Percentiles rank a stretch among this genome's conserved stretches.
phyloP scores from a whole-genome alignment of 371 early-diverging fungal genomes.

The Nematocida homosporus region DNA sequence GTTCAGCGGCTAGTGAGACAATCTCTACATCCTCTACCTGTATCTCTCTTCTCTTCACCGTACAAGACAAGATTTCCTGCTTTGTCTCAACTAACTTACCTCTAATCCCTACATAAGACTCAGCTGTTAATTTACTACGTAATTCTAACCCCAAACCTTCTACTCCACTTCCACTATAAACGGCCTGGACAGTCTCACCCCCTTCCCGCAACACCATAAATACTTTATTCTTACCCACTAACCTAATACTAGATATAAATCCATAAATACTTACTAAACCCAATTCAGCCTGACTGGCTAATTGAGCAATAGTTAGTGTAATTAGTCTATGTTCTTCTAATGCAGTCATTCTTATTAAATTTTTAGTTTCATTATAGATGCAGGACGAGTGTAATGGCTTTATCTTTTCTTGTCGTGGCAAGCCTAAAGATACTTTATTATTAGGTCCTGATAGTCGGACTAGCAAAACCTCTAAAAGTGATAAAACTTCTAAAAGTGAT shows the following conservation, averaged over 20 bases:
- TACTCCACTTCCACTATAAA: conserved; percentile 7
- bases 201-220: conserved; percentile 65
- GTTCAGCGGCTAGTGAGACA: conserved; percentile 59
- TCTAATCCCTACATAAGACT: conserved; percentile 61
- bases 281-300: neutral
- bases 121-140: conserved; percentile 12
- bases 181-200: conserved; percentile 58
- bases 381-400: conserved; percentile 43
- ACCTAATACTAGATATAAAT: conserved; percentile 57
- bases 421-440: no score
- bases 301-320: neutral
- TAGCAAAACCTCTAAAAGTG: no score
- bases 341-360: conserved; percentile 31
- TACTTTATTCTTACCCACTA: conserved; percentile 42
- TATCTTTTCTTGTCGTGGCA: conserved; percentile 38
- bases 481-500: no score
- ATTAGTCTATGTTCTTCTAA: neutral
- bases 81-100: conserved; percentile 49
- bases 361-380: conserved; percentile 50
- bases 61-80: conserved; percentile 60
- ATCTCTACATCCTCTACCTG: conserved; percentile 42
- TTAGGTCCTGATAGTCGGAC: no score
- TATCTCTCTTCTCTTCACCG: conserved; percentile 62
- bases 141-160: conserved; percentile 7
- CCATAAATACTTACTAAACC: conserved; percentile 53